A percentile compares a stretch with the other conserved stretches of the same genome.
These are phyloP conservation scores for Termitomyces sp. DNA, from an alignment of 768 basidiomycete species.

Conservation along the genomic window DNA sequence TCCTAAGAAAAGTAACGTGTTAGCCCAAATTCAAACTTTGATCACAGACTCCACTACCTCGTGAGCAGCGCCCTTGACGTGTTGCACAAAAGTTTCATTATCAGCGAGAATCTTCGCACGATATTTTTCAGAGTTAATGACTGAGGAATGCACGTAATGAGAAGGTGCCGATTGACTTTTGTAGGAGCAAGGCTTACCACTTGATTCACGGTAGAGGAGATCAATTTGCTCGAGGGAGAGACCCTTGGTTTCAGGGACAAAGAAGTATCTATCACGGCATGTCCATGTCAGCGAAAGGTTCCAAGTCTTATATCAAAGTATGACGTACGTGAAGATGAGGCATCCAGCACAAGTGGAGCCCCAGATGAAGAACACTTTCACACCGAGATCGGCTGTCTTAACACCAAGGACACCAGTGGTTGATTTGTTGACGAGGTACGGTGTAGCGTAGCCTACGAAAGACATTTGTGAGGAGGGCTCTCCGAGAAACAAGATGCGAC, in stretches of 20 bases:
- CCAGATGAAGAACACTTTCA: slow-evolving; percentile 91
- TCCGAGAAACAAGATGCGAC: slow-evolving; percentile 29
- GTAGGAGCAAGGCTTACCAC: slow-evolving; percentile 4
- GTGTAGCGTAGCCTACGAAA: slow-evolving; percentile 32
- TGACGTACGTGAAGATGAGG: slow-evolving; percentile 70
- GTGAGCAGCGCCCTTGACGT: slow-evolving; percentile 5
- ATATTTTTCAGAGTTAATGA: slow-evolving; percentile 21
- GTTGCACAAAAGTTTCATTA: slow-evolving; percentile 18
- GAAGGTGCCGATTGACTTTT: not conserved
- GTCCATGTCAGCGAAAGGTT: not conserved
- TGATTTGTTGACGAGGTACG: slow-evolving; percentile 52
- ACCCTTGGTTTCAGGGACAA: slow-evolving; percentile 25
- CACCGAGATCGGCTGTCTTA: slow-evolving; percentile 48
- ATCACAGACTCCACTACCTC: not conserved
- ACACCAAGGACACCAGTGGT: slow-evolving; percentile 20
- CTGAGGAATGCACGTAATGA: not conserved
- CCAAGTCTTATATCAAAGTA: slow-evolving; percentile 23
- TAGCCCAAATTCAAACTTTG: not conserved
- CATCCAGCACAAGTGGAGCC: slow-evolving; percentile 63
- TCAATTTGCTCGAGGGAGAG: slow-evolving; percentile 27
- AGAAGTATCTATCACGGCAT: slow-evolving; percentile 18
- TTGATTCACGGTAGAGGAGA: slow-evolving; percentile 24
- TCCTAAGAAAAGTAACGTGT: not conserved
- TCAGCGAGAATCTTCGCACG: slow-evolving; percentile 18
- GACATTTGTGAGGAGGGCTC: not conserved